A percentile compares a stretch with the other conserved stretches of the same genome.
These are phyloP conservation scores for Suillus luteus DNA, from an alignment of 768 basidiomycete genomes.

Conservation along the genomic window DNA sequence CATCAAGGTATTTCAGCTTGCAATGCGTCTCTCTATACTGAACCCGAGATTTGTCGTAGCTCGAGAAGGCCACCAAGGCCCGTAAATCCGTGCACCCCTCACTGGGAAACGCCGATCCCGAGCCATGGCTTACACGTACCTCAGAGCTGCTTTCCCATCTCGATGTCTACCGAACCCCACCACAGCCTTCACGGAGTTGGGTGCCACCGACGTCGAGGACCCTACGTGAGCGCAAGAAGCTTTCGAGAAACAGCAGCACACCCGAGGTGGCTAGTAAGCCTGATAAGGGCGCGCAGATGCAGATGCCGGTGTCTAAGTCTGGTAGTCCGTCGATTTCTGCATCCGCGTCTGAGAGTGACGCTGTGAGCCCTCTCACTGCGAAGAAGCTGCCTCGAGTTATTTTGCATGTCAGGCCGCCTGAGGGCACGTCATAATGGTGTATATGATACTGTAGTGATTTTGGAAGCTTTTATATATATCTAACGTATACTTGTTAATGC, in stretches of 20 bases:
- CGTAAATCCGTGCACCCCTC: conserved; percentile 49
- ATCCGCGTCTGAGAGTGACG: conserved; percentile 1
- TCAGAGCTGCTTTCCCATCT: conserved; percentile 28
- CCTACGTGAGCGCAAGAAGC: conserved; percentile 51
- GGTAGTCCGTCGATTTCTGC: background rate
- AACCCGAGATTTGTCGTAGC: conserved; percentile 36
- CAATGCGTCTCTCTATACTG: background rate
- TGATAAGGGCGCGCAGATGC: conserved; percentile 15
- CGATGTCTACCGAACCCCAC: conserved; percentile 15
- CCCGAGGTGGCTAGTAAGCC: conserved; percentile 19
- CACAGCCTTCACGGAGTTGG: conserved; percentile 11
- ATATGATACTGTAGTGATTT: background rate
- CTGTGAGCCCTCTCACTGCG: conserved; percentile 3
- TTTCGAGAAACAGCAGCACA: conserved; percentile 14
- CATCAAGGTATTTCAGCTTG: conserved; percentile 43
- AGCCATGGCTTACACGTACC: conserved; percentile 63
- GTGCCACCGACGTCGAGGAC: conserved; percentile 44
- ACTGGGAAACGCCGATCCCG: conserved; percentile 31
- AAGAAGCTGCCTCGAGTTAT: conserved; percentile 59
- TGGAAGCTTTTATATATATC: background rate
- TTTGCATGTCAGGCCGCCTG: conserved; percentile 50
- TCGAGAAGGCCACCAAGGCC: conserved; percentile 67
- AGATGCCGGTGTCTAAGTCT: conserved; percentile 11
- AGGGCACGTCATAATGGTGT: conserved; percentile 19
- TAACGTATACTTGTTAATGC: background rate